Evolutionary conservation across 202 grass and related monocot genomes (phyloP).

Genomic region (Cymbopogon flexuosus): DNA sequence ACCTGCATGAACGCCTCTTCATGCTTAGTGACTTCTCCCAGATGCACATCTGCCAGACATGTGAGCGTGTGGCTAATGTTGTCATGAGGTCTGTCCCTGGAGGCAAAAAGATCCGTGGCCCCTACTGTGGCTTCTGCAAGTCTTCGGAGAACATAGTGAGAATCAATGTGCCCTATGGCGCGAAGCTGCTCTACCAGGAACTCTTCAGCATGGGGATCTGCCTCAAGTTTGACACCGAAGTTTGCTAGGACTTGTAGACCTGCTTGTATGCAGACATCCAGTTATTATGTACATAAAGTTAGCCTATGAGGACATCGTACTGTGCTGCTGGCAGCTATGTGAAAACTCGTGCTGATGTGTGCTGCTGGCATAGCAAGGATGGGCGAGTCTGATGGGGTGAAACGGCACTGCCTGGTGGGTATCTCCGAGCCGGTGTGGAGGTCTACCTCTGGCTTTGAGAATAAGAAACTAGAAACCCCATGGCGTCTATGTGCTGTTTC

Average conservation of each 20-base stretch:
- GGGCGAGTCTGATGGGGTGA: neutral
- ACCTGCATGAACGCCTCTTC: slow-evolving; percentile 92
- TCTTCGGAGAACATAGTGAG: slow-evolving; percentile 68
- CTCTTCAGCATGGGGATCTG: slow-evolving; percentile 97
- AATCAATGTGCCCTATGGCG: slow-evolving; percentile 79
- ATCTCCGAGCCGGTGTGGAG: neutral
- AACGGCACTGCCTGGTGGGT: neutral
- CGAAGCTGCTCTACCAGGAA: slow-evolving; percentile 91
- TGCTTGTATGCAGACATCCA: neutral
- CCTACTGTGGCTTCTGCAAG: slow-evolving; percentile 72
- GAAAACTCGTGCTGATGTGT: neutral
- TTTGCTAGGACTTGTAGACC: slow-evolving; percentile 45
- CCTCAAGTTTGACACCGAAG: slow-evolving; percentile 75
- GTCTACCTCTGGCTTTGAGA: neutral
- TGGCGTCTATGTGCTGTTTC: neutral
- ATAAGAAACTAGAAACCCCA: slow-evolving; percentile 9
- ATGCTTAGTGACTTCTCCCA: slow-evolving; percentile 93
- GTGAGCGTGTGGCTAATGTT: slow-evolving; percentile 69
- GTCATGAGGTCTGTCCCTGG: slow-evolving; percentile 53
- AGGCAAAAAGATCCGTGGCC: slow-evolving; percentile 71
- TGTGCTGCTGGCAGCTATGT: neutral
- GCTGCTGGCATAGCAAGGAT: slow-evolving; percentile 19
- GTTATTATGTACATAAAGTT: slow-evolving; percentile 28
- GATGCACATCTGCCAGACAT: slow-evolving; percentile 79
- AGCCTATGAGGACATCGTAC: neutral